A percentile compares a stretch with the other conserved stretches of the same genome.
Conservation (phyloP, 2,329 filamentous ascomycete genomes). For the Ambrosiella xylebori region DNA sequence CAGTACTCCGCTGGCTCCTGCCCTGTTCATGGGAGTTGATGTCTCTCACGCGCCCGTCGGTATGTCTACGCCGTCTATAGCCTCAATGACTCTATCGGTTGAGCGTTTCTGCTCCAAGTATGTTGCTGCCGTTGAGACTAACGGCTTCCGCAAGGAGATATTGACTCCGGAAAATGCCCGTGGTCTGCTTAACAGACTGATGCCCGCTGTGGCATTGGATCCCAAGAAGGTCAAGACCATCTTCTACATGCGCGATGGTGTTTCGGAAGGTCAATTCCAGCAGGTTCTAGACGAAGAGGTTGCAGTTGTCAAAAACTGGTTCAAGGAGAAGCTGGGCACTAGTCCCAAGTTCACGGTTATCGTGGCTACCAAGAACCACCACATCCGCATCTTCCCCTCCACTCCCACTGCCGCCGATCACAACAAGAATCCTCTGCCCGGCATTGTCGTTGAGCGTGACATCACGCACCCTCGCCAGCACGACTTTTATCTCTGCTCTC, state of each 20-base stretch:
- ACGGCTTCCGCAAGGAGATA: slow-evolving; percentile 68
- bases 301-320: slow-evolving; percentile 44
- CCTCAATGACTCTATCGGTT: slow-evolving; percentile 69
- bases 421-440: slow-evolving; percentile 70
- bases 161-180: slow-evolving; percentile 50
- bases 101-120: slow-evolving; percentile 59
- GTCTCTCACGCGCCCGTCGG: slow-evolving; percentile 71
- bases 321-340: slow-evolving; percentile 26
- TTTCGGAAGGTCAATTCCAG: slow-evolving; percentile 70
- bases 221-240: slow-evolving; percentile 23
- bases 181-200: slow-evolving; percentile 45
- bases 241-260: slow-evolving; percentile 86
- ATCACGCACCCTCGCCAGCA: slow-evolving; percentile 84
- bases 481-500: slow-evolving; percentile 57
- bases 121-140: slow-evolving; percentile 62
- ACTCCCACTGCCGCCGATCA: slow-evolving; percentile 39
- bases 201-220: slow-evolving; percentile 28
- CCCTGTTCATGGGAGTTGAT: slow-evolving; percentile 79
- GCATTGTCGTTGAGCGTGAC: slow-evolving; percentile 72
- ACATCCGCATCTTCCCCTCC: slow-evolving; percentile 77
- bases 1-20: slow-evolving; percentile 19
- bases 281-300: slow-evolving; percentile 71
- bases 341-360: slow-evolving; percentile 62
- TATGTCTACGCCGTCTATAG: slow-evolving; percentile 52
- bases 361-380: slow-evolving; percentile 83